Evolutionary conservation across 345 rosid genomes (phyloP).

Genomic region (Excoecaria cochinchinensis): DNA sequence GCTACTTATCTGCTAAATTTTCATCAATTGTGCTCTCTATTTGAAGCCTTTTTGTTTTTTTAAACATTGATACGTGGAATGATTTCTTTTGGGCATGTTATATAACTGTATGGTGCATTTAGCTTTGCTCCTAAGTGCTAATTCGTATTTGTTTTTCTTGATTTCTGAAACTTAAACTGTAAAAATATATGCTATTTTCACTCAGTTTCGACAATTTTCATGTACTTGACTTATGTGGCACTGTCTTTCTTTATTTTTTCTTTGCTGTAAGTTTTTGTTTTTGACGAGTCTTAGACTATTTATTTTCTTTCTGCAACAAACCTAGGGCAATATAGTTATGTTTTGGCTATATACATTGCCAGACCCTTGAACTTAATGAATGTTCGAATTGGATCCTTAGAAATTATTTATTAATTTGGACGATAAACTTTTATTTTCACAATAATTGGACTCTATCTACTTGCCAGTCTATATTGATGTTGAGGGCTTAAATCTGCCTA

Average conservation of each 20-base stretch:
- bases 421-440: background rate
- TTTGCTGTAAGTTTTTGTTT: background rate
- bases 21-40: background rate
- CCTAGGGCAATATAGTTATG: background rate
- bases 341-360: background rate
- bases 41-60: no score
- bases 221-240: no score
- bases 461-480: background rate
- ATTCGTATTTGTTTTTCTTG: no score
- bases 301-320: background rate
- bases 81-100: no score
- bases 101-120: no score
- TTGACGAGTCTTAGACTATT: background rate
- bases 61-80: no score
- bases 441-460: background rate
- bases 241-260: no score
- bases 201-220: no score
- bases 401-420: background rate
- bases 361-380: background rate
- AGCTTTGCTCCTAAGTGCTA: no score
- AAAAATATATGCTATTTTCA: no score
- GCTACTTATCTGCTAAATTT: background rate
- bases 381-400: background rate
- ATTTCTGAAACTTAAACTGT: no score
- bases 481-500: background rate